A percentile compares a stretch with the other conserved stretches of the same genome.
Evolutionary conservation across 108 stramenopile species (phyloP).

Genomic region (Cyclostephanos tholiformis): DNA sequence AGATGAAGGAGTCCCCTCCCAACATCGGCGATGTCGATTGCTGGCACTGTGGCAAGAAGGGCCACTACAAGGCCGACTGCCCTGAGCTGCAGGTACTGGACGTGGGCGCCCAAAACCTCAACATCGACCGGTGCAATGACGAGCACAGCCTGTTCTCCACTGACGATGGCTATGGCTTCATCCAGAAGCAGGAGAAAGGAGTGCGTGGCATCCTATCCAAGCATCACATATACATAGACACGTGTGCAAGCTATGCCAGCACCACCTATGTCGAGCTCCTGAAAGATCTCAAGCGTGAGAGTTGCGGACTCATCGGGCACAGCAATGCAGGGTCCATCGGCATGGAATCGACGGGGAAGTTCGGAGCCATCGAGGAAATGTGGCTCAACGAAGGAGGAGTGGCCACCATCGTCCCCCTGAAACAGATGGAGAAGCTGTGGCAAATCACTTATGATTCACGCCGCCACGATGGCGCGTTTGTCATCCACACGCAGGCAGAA

Average conservation of each 20-base stretch:
- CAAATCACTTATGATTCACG: not conserved
- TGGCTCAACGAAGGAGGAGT: not conserved
- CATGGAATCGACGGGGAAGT: no score
- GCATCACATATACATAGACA: not conserved
- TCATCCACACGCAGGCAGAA: not conserved
- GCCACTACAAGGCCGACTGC: not conserved
- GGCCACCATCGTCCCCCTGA: not conserved
- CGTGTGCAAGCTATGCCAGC: not conserved
- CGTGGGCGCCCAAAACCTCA: not conserved
- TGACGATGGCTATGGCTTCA: no score
- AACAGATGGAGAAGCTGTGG: not conserved
- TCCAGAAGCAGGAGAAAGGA: not conserved
- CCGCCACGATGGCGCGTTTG: not conserved
- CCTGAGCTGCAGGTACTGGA: not conserved
- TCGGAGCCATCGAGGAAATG: not conserved
- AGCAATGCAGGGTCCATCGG: not conserved
- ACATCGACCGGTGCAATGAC: not conserved
- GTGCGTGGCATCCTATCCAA: not conserved
- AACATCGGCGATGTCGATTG: no score
- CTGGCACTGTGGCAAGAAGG: not conserved
- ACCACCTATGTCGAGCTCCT: not conserved
- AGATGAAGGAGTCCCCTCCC: no score
- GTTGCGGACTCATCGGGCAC: not conserved
- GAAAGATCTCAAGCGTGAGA: not conserved
- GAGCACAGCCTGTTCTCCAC: not conserved